Conservation (phyloP, 495 filamentous ascomycete genomes). For the Xylaria nigripes region DNA sequence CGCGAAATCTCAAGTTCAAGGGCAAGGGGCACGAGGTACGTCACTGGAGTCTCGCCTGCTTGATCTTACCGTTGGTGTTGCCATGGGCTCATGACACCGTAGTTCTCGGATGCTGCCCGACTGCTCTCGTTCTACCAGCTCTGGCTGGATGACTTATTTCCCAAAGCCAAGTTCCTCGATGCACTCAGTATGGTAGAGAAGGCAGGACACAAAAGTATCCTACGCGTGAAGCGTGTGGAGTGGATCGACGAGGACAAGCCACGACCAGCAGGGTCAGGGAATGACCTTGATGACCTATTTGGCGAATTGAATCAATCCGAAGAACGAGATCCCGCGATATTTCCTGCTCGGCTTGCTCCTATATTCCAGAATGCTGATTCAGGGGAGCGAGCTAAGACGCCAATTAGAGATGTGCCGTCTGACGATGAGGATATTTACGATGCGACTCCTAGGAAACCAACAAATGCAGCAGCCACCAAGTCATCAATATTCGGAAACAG, state of each 20-base stretch:
- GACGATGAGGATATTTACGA: slow-evolving; percentile 38
- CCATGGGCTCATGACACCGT: neutral
- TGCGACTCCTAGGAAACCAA: slow-evolving; percentile 28
- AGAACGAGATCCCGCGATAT: slow-evolving; percentile 26
- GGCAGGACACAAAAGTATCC: slow-evolving; percentile 72
- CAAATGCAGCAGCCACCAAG: slow-evolving; percentile 5
- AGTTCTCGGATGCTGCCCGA: slow-evolving; percentile 80
- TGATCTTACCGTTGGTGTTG: neutral
- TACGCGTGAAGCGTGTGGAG: slow-evolving; percentile 52
- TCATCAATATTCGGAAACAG: slow-evolving; percentile 11
- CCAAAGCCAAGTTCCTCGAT: slow-evolving; percentile 88
- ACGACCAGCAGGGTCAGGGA: slow-evolving; percentile 27
- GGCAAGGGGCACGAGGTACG: slow-evolving; percentile 89
- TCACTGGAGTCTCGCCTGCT: neutral
- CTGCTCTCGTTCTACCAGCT: slow-evolving; percentile 87
- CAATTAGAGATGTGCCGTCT: slow-evolving; percentile 24
- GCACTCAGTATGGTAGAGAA: slow-evolving; percentile 90
- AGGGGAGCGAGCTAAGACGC: slow-evolving; percentile 22
- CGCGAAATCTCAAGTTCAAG: slow-evolving; percentile 69
- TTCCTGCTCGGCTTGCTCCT: slow-evolving; percentile 37
- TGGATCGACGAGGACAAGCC: slow-evolving; percentile 79
- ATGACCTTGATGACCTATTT: slow-evolving; percentile 37
- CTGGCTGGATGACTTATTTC: slow-evolving; percentile 95
- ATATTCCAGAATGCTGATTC: slow-evolving; percentile 34
- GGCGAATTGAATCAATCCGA: slow-evolving; percentile 17